Conservation (phyloP, 495 filamentous ascomycete genomes). For the Penicillium desertorum region DNA sequence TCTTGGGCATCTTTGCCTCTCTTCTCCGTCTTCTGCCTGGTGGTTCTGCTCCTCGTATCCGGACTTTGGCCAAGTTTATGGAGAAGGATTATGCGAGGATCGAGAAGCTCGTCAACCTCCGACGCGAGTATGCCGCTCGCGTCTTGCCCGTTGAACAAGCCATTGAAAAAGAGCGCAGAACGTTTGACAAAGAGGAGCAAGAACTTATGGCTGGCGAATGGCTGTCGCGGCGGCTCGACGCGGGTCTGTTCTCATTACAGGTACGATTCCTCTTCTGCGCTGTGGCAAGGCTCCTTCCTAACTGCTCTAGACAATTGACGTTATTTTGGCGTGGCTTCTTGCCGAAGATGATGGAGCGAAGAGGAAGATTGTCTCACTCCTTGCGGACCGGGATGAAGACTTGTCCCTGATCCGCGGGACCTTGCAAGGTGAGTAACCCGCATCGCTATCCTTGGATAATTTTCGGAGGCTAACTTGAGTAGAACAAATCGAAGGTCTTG, state of each 20-base stretch:
- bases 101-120: constrained; percentile 62
- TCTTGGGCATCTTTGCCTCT: constrained; percentile 85
- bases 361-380: constrained; percentile 58
- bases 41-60: constrained; percentile 75
- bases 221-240: constrained; percentile 81
- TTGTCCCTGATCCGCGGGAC: constrained; percentile 62
- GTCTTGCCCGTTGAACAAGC: constrained; percentile 64
- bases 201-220: constrained; percentile 73
- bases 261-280: constrained; percentile 23
- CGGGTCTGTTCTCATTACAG: constrained; percentile 81
- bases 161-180: constrained; percentile 58
- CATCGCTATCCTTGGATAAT: neutral
- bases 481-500: constrained; percentile 66
- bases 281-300: neutral
- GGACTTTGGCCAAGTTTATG: constrained; percentile 89
- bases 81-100: constrained; percentile 92
- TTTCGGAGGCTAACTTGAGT: constrained; percentile 20
- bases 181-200: constrained; percentile 52
- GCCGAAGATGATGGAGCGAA: constrained; percentile 86
- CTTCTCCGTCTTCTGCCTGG: constrained; percentile 78
- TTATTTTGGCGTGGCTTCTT: constrained; percentile 86
- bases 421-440: constrained; percentile 57
- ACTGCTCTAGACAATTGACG: constrained; percentile 65
- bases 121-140: constrained; percentile 67
- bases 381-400: constrained; percentile 67